Percentiles rank a stretch among this genome's conserved stretches.
These are phyloP conservation scores for Tulasnella sp. DNA, from an alignment of 768 basidiomycete species.

Conservation along the genomic window DNA sequence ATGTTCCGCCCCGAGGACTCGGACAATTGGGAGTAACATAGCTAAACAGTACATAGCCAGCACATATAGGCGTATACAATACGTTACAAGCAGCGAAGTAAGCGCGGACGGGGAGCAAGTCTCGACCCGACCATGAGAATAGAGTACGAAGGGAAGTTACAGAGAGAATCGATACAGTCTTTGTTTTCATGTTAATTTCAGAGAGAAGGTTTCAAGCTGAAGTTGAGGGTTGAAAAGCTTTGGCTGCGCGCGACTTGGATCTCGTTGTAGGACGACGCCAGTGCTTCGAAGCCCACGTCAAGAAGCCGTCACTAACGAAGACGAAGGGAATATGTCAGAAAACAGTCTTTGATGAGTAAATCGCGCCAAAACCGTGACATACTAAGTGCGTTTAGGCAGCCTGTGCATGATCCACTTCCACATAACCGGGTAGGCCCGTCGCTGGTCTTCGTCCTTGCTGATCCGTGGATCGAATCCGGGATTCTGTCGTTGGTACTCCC, in stretches of 20 bases:
- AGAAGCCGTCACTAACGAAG: background rate
- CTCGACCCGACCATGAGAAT: background rate
- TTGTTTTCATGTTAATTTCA: background rate
- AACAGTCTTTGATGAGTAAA: background rate
- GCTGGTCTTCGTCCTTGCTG: background rate
- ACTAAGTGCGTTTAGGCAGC: background rate
- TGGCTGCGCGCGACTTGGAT: background rate
- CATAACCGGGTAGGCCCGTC: background rate
- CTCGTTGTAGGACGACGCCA: background rate
- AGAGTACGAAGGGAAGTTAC: background rate
- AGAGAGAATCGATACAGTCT: background rate
- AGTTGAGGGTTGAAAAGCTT: background rate
- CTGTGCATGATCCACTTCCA: background rate
- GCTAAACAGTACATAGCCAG: background rate
- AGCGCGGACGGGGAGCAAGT: background rate
- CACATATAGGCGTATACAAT: background rate
- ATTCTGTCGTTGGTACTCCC: background rate
- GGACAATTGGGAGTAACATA: background rate
- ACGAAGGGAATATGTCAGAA: background rate
- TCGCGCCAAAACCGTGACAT: background rate
- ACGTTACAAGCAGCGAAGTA: background rate
- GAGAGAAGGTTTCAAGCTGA: background rate
- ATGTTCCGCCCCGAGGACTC: no score
- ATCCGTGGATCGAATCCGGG: background rate
- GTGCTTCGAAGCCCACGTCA: background rate